Evolutionary conservation across 805 yeast genomes (phyloP).

Genomic region (Ogataea methylovora): DNA sequence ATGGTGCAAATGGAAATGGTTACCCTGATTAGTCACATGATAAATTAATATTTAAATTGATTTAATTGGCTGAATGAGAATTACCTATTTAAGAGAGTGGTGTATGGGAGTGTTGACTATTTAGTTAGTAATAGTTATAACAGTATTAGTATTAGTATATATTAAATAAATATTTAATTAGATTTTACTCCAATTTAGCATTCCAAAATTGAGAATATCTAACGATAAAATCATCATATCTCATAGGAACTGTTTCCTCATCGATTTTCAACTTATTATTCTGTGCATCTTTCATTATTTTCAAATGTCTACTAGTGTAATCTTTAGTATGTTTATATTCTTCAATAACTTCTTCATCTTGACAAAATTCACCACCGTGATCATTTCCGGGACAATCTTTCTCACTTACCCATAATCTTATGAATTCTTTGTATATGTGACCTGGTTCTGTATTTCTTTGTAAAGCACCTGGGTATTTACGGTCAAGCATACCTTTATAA

Average conservation of each 20-base stretch:
- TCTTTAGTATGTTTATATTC: slow-evolving; percentile 24
- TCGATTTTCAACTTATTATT: slow-evolving; percentile 8
- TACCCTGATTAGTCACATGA: too few relatives aligned
- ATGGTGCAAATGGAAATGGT: too few relatives aligned
- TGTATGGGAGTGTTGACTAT: too few relatives aligned
- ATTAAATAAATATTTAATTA: slow-evolving; percentile 22
- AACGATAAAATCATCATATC: slow-evolving; percentile 19
- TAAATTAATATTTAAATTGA: too few relatives aligned
- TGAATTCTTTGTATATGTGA: slow-evolving; percentile 39
- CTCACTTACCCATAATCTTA: slow-evolving; percentile 48
- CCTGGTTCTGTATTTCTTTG: slow-evolving; percentile 28
- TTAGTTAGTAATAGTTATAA: too few relatives aligned
- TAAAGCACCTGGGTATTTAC: slow-evolving; percentile 40
- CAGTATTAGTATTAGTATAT: slow-evolving; percentile 28
- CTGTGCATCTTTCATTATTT: slow-evolving; percentile 3
- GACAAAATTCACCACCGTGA: slow-evolving; percentile 21
- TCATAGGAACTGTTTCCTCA: slow-evolving; percentile 19
- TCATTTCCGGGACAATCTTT: slow-evolving; percentile 19
- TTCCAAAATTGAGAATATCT: slow-evolving; percentile 14
- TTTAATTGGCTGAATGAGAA: too few relatives aligned
- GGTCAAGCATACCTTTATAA: slow-evolving; percentile 30
- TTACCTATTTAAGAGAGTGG: too few relatives aligned
- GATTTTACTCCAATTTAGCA: slow-evolving; percentile 15
- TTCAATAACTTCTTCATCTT: slow-evolving; percentile 20
- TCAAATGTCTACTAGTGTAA: slow-evolving; percentile 18